These are phyloP conservation scores for Trametes pubescens DNA, from an alignment of 1,284 basidiomycete species.

Conservation along the genomic window DNA sequence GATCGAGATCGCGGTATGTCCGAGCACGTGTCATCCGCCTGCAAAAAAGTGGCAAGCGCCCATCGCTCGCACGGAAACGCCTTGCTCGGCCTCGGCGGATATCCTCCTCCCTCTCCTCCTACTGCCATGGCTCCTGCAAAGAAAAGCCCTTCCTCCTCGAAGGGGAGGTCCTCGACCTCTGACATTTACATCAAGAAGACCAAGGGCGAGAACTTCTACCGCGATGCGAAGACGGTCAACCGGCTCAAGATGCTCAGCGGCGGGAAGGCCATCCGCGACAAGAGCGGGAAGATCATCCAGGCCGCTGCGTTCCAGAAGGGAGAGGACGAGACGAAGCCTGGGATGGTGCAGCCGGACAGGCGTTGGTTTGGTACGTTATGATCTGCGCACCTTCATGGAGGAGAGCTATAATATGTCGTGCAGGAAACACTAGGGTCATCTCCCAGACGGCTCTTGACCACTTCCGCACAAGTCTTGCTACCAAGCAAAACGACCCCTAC, in stretches of 20 bases:
- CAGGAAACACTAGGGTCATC: slow-evolving; percentile 97
- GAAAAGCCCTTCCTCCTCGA: slow-evolving; percentile 47
- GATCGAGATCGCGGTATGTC: background rate
- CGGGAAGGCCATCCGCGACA: slow-evolving; percentile 88
- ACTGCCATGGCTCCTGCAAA: slow-evolving; percentile 64
- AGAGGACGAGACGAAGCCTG: slow-evolving; percentile 87
- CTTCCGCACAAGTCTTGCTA: slow-evolving; percentile 86
- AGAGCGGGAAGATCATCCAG: slow-evolving; percentile 89
- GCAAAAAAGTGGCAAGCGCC: slow-evolving; percentile 7
- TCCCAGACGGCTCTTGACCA: slow-evolving; percentile 96
- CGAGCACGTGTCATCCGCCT: background rate
- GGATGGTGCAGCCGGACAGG: slow-evolving; percentile 91
- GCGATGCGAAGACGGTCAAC: slow-evolving; percentile 86
- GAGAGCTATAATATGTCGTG: slow-evolving; percentile 12
- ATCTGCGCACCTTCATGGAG: background rate
- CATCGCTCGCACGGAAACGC: background rate
- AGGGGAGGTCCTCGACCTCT: slow-evolving; percentile 61
- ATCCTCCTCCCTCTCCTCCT: slow-evolving; percentile 3
- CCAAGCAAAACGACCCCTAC: slow-evolving; percentile 92
- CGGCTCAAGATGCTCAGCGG: slow-evolving; percentile 91
- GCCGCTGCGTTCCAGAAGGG: slow-evolving; percentile 94
- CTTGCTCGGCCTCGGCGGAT: background rate
- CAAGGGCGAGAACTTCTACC: slow-evolving; percentile 94
- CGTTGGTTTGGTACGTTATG: slow-evolving; percentile 89
- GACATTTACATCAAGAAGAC: slow-evolving; percentile 71